Conservation (phyloP, 2,329 filamentous ascomycete species). For the Zasmidium angulare region DNA sequence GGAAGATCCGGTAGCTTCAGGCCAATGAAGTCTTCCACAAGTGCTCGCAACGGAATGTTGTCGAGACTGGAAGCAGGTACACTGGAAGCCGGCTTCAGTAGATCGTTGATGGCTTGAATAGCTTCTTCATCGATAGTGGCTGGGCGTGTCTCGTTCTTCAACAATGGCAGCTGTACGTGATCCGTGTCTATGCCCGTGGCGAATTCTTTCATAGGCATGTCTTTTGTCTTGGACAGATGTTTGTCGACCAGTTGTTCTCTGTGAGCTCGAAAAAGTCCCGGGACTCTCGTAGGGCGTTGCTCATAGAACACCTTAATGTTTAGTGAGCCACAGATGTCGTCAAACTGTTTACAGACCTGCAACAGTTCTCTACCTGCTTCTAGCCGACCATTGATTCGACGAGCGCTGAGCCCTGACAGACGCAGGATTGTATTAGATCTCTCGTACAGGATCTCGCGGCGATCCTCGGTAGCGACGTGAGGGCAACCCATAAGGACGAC, state of each 20-base stretch:
- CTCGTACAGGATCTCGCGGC: not conserved
- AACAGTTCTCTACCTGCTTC: not conserved
- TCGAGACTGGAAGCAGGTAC: not conserved
- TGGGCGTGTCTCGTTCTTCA: not conserved
- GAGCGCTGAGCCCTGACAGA: not conserved
- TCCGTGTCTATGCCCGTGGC: not conserved
- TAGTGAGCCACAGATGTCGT: not conserved
- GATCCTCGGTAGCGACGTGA: not conserved
- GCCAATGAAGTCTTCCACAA: not conserved
- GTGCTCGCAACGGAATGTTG: not conserved
- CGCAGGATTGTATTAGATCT: slow-evolving; percentile 1
- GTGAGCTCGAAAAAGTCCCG: not conserved
- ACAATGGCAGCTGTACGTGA: not conserved
- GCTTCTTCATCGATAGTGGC: not conserved
- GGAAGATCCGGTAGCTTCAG: slow-evolving; percentile 1
- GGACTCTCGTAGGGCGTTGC: not conserved
- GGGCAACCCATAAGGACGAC: slow-evolving; percentile 4
- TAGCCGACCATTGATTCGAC: not conserved
- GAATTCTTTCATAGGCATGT: not conserved
- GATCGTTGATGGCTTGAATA: not conserved
- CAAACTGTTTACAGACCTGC: not conserved
- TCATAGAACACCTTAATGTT: not conserved
- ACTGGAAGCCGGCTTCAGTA: not conserved
- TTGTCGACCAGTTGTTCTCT: not conserved
- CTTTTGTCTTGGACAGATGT: not conserved